Percentiles rank a stretch among this genome's conserved stretches.
Evolutionary conservation across 495 filamentous ascomycete species (phyloP).

Genomic region (Daldinia decipiens): DNA sequence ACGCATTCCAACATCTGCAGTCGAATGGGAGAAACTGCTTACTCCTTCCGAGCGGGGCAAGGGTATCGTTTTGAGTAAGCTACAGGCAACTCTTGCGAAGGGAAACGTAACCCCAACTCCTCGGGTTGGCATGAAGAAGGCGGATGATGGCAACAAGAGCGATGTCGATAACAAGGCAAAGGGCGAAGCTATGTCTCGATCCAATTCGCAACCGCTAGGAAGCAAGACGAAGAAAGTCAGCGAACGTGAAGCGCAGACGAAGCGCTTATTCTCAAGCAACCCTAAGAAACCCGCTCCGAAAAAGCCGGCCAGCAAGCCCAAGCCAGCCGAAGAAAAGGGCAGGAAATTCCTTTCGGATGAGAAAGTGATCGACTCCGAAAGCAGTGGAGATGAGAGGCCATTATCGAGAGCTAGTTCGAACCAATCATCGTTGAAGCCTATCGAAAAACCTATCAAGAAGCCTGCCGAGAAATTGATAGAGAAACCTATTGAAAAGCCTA

Average conservation of each 20-base stretch:
- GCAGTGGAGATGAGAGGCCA: conserved; percentile 65
- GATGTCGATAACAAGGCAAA: conserved; percentile 66
- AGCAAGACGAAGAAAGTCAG: conserved; percentile 68
- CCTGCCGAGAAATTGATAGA: conserved; percentile 48
- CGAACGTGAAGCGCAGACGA: conserved; percentile 70
- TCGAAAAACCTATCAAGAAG: conserved; percentile 48
- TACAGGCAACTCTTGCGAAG: conserved; percentile 69
- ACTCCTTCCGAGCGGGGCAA: conserved; percentile 79
- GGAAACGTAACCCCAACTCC: conserved; percentile 68
- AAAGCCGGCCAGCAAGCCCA: conserved; percentile 57
- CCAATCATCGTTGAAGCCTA: conserved; percentile 43
- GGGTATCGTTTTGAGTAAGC: conserved; percentile 79
- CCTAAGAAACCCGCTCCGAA: conserved; percentile 55
- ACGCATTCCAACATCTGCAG: conserved; percentile 75
- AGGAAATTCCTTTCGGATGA: conserved; percentile 68
- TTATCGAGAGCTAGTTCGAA: conserved; percentile 50
- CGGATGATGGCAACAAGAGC: conserved; percentile 64
- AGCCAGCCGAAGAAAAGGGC: conserved; percentile 43
- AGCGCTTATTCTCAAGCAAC: conserved; percentile 65
- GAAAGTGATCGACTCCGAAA: conserved; percentile 79
- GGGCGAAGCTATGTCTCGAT: conserved; percentile 63
- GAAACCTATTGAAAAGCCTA: conserved; percentile 44
- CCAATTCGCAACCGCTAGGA: conserved; percentile 60
- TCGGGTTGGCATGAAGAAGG: conserved; percentile 65
- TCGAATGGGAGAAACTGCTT: conserved; percentile 82